Evolutionary conservation across 768 basidiomycete species (phyloP), one percentile per base, ranked within the genome.

Genomic region (Suillus brevipes): DNA sequence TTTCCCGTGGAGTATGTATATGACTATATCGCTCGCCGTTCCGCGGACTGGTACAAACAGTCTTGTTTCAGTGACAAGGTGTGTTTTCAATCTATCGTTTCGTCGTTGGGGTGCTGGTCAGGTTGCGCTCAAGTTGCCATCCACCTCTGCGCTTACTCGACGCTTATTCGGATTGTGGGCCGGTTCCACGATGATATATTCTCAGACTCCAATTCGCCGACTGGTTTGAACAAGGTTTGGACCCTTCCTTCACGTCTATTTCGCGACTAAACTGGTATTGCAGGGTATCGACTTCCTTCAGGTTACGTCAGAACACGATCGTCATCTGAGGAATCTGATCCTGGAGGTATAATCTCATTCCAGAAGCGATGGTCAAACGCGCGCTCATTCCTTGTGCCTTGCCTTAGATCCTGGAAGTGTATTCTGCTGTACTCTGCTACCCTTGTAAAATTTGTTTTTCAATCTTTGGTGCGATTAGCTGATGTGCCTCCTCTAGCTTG

Each of bases 161-260:
- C 83, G 16, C 79, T 92, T 40, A 75, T 93, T 55, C 85, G 87
- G 45, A 87, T 92, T 53, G 85, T 92, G 8, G 85, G 88, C 16
- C 83, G 83, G 40, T 92, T 91, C 79, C 90, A 92, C 66, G 90
- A 91, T 57, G 86, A 87, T 60, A 86, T 94, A n/a, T 91, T 89
- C 72, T 90, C 88, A 23, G 88, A 90, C 72, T 85, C 88, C 10
- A 81, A 81, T 60, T 80, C 88, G 0, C 87, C 88, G 4, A 86
- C 84, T 31, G 89, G 91, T 1, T 71, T 91, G 56, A 91, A 92
- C 73, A 89, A 86, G 80, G 90, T 87, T 25, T 73, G 66, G 9
- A 38, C 2, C 60, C 63, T n/a, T 43, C 8, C n/a, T 45, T 36
- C 4, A 2, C 6, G 10, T 28, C 25, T 37, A 37, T n/a, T 28